Evolutionary conservation across 2,329 filamentous ascomycete genomes (phyloP).

Genomic region (Cladosporium colombiae): DNA sequence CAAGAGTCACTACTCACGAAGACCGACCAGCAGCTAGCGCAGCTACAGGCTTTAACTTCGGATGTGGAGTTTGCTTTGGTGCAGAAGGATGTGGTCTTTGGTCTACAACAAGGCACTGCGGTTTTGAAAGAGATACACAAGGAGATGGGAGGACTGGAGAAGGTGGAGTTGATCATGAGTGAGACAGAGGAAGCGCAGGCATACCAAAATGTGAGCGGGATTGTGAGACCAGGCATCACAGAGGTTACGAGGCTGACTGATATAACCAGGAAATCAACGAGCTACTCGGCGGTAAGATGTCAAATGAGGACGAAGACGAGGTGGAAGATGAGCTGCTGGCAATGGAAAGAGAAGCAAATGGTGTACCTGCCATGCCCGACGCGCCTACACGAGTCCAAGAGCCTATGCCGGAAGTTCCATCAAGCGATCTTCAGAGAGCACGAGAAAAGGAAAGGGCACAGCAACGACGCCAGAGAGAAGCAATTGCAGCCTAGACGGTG

Average conservation of each 20-base stretch:
- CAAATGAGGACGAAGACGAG: constrained; percentile 94
- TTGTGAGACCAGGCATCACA: neutral
- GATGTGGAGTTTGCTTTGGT: constrained; percentile 95
- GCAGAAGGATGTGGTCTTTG: constrained; percentile 93
- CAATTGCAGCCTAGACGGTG: constrained; percentile 9
- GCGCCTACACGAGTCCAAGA: constrained; percentile 35
- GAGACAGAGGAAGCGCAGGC: constrained; percentile 87
- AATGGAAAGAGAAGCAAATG: constrained; percentile 66
- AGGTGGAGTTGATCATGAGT: constrained; percentile 92
- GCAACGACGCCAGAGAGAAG: constrained; percentile 9
- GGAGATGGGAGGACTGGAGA: constrained; percentile 94
- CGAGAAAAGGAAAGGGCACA: constrained; percentile 16
- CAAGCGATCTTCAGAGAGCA: constrained; percentile 9
- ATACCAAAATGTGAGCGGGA: constrained; percentile 73
- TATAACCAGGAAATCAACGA: constrained; percentile 78
- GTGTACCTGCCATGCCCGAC: constrained; percentile 41
- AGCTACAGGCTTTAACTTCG: constrained; percentile 83
- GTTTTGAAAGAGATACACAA: constrained; percentile 88
- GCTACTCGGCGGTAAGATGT: constrained; percentile 83
- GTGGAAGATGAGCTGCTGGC: constrained; percentile 92
- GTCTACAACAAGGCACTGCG: constrained; percentile 84
- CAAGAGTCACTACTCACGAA: constrained; percentile 86
- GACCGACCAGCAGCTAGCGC: constrained; percentile 90
- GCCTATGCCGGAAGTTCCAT: constrained; percentile 36
- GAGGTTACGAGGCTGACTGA: neutral